These are phyloP conservation scores for Colletotrichum cuscutae DNA, from an alignment of 2,329 filamentous ascomycete species.

Conservation along the genomic window DNA sequence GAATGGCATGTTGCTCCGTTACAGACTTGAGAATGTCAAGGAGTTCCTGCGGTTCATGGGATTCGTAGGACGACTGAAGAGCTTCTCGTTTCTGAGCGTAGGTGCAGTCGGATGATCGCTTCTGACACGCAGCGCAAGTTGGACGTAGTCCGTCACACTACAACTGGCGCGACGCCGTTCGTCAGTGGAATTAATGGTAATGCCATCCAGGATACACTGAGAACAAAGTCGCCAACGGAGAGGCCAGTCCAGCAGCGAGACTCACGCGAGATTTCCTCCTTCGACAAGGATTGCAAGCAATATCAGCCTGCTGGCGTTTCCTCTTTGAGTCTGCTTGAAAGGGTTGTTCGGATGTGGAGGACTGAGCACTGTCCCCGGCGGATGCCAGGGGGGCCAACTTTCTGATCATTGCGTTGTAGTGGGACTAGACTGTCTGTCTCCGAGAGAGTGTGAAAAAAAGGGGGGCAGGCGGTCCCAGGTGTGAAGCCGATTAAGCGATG, in stretches of 20 bases:
- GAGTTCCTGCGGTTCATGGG: conserved; percentile 35
- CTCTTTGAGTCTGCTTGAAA: no score
- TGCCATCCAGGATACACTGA: background rate
- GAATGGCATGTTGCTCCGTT: conserved; percentile 33
- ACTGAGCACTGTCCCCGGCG: no score
- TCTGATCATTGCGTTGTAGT: no score
- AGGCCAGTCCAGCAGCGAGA: background rate
- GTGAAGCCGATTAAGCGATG: no score
- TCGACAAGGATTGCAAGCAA: conserved; percentile 40
- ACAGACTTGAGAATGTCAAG: conserved; percentile 39
- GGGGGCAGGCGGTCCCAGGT: no score
- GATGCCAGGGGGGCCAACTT: no score
- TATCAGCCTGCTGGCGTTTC: background rate
- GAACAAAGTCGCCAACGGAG: background rate
- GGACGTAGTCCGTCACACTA: conserved; percentile 39
- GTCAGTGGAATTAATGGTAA: background rate
- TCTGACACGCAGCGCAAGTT: conserved; percentile 36
- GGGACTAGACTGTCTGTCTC: no score
- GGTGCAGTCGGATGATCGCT: conserved; percentile 31
- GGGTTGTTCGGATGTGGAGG: no score
- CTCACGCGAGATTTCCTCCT: conserved; percentile 39
- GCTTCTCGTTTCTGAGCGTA: conserved; percentile 35
- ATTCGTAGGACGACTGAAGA: background rate
- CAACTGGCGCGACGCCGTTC: background rate
- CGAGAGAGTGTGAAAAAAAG: no score